A percentile compares a stretch with the other conserved stretches of the same genome.
phyloP scores from a whole-genome alignment of 805 yeast genomes.

The Hanseniaspora hatyaiensis region DNA sequence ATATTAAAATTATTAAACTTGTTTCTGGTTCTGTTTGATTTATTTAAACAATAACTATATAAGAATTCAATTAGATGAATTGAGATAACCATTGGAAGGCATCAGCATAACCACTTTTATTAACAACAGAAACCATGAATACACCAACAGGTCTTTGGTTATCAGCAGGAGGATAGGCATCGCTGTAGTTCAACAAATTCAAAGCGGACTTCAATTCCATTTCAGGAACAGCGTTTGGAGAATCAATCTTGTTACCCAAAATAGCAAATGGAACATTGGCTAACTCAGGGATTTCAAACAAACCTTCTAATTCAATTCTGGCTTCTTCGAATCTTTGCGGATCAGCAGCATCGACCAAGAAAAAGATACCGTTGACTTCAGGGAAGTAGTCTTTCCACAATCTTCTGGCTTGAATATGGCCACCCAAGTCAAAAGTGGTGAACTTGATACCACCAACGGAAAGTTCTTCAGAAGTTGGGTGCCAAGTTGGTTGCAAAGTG shows the following conservation, averaged over 20 bases:
- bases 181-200: conserved; percentile 66
- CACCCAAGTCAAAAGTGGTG: conserved; percentile 97
- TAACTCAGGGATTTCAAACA: conserved; percentile 86
- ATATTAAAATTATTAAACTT: not conserved
- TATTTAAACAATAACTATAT: too few species aligned
- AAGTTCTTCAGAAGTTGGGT: conserved; percentile 96
- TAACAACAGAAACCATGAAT: conserved; percentile 93
- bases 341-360: conserved; percentile 93
- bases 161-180: conserved; percentile 69
- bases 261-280: conserved; percentile 80
- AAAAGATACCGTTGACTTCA: conserved; percentile 95
- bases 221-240: conserved; percentile 87
- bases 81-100: conserved; percentile 98
- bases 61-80: conserved; percentile 68
- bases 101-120: conserved; percentile 98
- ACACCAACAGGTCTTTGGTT: conserved; percentile 85
- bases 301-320: conserved; percentile 84
- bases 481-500: conserved; percentile 93
- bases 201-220: conserved; percentile 83
- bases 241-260: conserved; percentile 93
- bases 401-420: conserved; percentile 97
- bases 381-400: conserved; percentile 99
- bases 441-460: conserved; percentile 93
- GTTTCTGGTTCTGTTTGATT: too few species aligned
- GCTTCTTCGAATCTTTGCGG: conserved; percentile 91